Percentiles rank a stretch among this genome's conserved stretches.
Evolutionary conservation across 2,329 filamentous ascomycete genomes (phyloP).

Genomic region (Ophiostoma ips): DNA sequence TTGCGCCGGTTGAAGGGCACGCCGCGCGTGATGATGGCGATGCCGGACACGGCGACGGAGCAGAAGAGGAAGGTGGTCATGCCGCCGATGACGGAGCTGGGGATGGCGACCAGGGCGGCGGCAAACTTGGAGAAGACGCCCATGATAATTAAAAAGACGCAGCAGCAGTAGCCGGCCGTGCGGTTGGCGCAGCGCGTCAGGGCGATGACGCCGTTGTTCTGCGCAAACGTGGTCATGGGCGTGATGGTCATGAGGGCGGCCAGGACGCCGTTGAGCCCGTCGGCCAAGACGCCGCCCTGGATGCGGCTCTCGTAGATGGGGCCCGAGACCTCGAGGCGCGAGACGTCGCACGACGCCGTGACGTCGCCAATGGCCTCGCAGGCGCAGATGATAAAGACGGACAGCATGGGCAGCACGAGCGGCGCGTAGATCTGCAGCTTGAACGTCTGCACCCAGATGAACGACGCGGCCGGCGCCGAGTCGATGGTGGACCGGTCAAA

Average conservation of each 20-base stretch:
- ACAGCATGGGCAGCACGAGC: conserved; percentile 57
- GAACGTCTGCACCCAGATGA: conserved; percentile 71
- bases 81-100: conserved; percentile 48
- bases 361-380: conserved; percentile 73
- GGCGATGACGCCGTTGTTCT: conserved; percentile 77
- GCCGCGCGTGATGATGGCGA: conserved; percentile 57
- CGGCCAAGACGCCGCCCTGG: conserved; percentile 65
- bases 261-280: conserved; percentile 62
- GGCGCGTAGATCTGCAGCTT: conserved; percentile 57
- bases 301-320: conserved; percentile 60
- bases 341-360: conserved; percentile 70
- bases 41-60: conserved; percentile 62
- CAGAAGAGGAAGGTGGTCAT: conserved; percentile 74
- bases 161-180: conserved; percentile 65
- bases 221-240: conserved; percentile 67
- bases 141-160: conserved; percentile 64
- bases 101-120: conserved; percentile 64
- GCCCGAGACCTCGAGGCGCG: conserved; percentile 59
- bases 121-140: conserved; percentile 76
- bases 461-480: conserved; percentile 54
- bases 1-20: conserved; percentile 66
- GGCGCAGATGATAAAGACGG: conserved; percentile 57
- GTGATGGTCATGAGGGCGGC: conserved; percentile 68
- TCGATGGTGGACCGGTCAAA: conserved; percentile 63
- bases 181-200: conserved; percentile 71